These are phyloP conservation scores for Paracorniculantispora psalliotae DNA, from an alignment of 2,329 filamentous ascomycete genomes.

Conservation along the genomic window DNA sequence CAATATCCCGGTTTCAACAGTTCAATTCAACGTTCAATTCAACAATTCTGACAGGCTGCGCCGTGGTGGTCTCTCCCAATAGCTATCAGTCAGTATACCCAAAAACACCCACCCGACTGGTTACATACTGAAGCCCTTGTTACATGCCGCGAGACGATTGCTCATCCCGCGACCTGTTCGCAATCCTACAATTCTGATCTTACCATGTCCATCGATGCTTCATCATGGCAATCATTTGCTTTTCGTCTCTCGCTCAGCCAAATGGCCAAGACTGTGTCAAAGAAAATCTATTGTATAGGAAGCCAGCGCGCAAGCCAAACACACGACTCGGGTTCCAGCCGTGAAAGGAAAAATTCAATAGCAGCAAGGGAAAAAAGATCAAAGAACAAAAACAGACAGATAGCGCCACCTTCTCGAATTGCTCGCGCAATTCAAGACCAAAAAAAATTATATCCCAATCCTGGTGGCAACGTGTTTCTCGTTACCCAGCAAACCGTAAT, in stretches of 20 bases:
- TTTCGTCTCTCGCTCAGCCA: neutral
- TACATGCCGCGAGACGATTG: neutral
- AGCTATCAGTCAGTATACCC: neutral
- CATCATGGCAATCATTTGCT: neutral
- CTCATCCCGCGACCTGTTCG: neutral
- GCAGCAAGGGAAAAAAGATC: neutral
- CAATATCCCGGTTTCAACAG: neutral
- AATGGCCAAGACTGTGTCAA: neutral
- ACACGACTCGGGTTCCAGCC: neutral
- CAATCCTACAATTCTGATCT: neutral
- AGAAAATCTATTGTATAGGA: slow-evolving; percentile 6
- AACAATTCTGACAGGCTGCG: neutral
- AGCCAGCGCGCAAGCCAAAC: neutral
- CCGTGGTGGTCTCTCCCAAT: neutral
- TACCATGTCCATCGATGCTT: neutral
- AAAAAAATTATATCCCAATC: slow-evolving; percentile 5
- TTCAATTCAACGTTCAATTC: neutral
- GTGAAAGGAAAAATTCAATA: neutral
- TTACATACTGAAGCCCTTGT: too few species aligned
- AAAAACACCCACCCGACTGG: neutral
- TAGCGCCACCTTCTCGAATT: slow-evolving; percentile 5
- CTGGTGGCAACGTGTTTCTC: slow-evolving; percentile 5
- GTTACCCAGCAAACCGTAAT: neutral
- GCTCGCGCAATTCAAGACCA: neutral
- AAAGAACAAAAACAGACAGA: slow-evolving; percentile 7